Conservation (phyloP, 345 rosid species). For the Kernera saxatilis region DNA sequence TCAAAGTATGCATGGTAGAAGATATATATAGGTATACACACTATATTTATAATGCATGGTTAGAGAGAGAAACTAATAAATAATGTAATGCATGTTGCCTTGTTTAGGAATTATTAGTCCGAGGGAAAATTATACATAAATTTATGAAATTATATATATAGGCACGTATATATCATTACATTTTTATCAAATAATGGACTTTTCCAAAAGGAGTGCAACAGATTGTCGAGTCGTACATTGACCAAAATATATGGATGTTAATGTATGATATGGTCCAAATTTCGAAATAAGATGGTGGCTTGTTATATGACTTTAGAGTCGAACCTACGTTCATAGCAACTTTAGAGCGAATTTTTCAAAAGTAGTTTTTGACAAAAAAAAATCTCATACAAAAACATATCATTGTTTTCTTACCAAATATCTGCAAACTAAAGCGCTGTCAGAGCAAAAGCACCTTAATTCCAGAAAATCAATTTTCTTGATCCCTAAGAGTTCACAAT, state of each 20-base stretch:
- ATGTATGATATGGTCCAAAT: neutral
- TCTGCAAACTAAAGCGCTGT: neutral
- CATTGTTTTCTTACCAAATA: neutral
- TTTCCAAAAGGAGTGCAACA: slow-evolving; percentile 4
- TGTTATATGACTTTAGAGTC: slow-evolving; percentile 10
- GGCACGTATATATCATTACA: neutral
- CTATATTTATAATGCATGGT: neutral
- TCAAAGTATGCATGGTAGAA: slow-evolving; percentile 1
- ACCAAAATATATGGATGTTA: slow-evolving; percentile 2
- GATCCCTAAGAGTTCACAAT: no score
- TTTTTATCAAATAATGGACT: neutral
- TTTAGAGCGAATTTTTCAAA: slow-evolving; percentile 11
- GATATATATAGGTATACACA: neutral
- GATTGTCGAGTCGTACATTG: slow-evolving; percentile 15
- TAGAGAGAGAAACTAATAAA: neutral
- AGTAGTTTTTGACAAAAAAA: neutral
- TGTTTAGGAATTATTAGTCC: slow-evolving; percentile 13
- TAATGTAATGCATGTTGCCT: slow-evolving; percentile 26
- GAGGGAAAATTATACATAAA: neutral
- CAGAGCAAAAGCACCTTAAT: neutral
- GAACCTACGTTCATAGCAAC: slow-evolving; percentile 7
- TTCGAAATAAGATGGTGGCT: slow-evolving; percentile 12
- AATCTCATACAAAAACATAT: neutral
- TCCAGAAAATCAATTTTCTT: neutral
- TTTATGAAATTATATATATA: neutral